phyloP scores from a whole-genome alignment of 2,329 filamentous ascomycete species.

The Herpotrichia juniperi region DNA sequence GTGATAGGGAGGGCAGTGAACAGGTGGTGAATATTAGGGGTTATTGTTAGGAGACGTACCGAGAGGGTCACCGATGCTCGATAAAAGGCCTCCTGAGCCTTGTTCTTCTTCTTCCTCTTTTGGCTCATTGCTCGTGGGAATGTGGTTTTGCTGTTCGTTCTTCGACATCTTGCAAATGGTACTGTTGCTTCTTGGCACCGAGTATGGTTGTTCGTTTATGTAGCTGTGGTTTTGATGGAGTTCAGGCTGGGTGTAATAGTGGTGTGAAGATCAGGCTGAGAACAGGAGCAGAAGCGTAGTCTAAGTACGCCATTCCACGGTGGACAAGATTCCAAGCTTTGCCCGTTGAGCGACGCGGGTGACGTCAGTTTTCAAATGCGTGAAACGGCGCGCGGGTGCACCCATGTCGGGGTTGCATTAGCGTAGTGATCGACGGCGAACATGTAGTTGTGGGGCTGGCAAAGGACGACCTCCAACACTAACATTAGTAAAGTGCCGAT shows the following conservation, averaged over 20 bases:
- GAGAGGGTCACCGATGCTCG: constrained; percentile 36
- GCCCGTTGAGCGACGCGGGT: background rate
- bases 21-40: background rate
- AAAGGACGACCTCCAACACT: too few species aligned
- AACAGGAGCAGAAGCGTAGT: background rate
- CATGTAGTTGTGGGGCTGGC: too few species aligned
- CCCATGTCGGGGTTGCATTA: too few species aligned
- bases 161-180: constrained; percentile 11
- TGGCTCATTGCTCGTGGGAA: constrained; percentile 27
- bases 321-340: constrained; percentile 1
- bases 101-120: constrained; percentile 26
- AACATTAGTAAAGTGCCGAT: too few species aligned
- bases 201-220: background rate
- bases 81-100: constrained; percentile 34
- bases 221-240: background rate
- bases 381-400: too few species aligned
- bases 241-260: background rate
- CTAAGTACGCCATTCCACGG: background rate
- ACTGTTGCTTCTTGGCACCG: background rate
- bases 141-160: constrained; percentile 31
- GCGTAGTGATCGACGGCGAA: too few species aligned
- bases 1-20: background rate
- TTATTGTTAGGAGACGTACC: constrained; percentile 23
- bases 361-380: constrained; percentile 1
- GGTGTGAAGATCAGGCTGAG: background rate